phyloP scores from a whole-genome alignment of 2,329 filamentous ascomycete genomes.

The Penicillium sp. region DNA sequence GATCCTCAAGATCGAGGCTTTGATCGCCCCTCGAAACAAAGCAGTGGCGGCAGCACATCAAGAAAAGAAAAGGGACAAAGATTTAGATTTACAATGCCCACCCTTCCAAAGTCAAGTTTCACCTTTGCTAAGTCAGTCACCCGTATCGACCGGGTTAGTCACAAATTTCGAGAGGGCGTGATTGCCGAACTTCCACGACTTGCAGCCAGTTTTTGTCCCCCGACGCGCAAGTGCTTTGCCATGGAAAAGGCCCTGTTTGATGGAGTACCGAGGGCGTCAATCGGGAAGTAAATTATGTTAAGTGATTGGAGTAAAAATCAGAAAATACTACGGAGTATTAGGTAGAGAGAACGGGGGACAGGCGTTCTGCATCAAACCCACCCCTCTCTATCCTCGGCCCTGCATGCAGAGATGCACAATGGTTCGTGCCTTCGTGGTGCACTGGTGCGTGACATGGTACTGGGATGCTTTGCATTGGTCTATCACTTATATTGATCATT shows the following conservation, averaged over 20 bases:
- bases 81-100: background rate
- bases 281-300: background rate
- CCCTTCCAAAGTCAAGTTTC: background rate
- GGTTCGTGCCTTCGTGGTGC: background rate
- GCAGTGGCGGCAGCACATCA: background rate
- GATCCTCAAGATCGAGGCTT: background rate
- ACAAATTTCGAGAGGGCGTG: slow-evolving; percentile 15
- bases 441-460: slow-evolving; percentile 21
- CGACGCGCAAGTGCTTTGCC: background rate
- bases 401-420: background rate
- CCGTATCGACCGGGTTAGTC: background rate
- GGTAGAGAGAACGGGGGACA: no score
- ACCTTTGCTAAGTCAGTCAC: background rate
- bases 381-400: background rate
- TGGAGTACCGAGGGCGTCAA: background rate
- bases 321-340: no score
- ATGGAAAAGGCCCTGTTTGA: background rate
- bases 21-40: background rate
- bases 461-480: slow-evolving; percentile 2
- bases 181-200: slow-evolving; percentile 11
- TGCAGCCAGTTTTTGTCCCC: slow-evolving; percentile 3
- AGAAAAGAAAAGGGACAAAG: background rate
- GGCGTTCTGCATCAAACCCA: background rate
- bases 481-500: slow-evolving; percentile 3
- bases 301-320: background rate